Evolutionary conservation across 371 early-diverging fungal species (phyloP).

Genomic region (Zychaea mexicana): DNA sequence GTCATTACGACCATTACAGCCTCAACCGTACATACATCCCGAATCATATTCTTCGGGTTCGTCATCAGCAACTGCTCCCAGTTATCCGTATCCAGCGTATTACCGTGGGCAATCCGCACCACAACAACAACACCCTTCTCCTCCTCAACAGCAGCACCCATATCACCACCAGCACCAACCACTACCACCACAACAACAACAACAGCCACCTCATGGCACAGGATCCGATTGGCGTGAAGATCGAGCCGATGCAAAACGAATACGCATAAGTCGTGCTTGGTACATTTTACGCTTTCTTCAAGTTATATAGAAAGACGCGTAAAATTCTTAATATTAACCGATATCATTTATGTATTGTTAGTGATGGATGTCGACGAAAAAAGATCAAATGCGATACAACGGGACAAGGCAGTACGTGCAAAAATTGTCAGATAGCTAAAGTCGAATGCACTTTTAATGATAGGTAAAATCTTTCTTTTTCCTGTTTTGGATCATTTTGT

Average conservation of each 20-base stretch:
- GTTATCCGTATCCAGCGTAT: not conserved
- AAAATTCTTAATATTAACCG: not conserved
- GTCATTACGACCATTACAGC: constrained; percentile 18
- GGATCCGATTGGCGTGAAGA: constrained; percentile 1
- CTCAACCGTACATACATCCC: constrained; percentile 17
- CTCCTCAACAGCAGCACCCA: not conserved
- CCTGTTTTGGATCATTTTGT: not conserved
- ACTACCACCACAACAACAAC: not conserved
- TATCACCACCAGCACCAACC: not conserved
- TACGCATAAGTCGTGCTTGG: constrained; percentile 50
- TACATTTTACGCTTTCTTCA: constrained; percentile 12
- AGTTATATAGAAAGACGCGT: not conserved
- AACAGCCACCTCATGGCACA: not conserved
- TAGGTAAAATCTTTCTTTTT: constrained; percentile 16
- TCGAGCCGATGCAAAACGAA: constrained; percentile 26
- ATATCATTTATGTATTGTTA: constrained; percentile 4
- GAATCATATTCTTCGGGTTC: not conserved
- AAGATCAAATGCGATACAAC: constrained; percentile 29
- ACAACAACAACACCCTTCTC: not conserved
- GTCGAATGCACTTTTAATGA: constrained; percentile 32
- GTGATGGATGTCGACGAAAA: constrained; percentile 34
- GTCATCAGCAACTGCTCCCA: not conserved
- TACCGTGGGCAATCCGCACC: not conserved
- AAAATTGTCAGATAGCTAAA: constrained; percentile 18
- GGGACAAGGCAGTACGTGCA: constrained; percentile 14